Percentiles rank a stretch among this genome's conserved stretches.
phyloP scores from a whole-genome alignment of 2,329 filamentous ascomycete genomes.

The Endothia cerciana region DNA sequence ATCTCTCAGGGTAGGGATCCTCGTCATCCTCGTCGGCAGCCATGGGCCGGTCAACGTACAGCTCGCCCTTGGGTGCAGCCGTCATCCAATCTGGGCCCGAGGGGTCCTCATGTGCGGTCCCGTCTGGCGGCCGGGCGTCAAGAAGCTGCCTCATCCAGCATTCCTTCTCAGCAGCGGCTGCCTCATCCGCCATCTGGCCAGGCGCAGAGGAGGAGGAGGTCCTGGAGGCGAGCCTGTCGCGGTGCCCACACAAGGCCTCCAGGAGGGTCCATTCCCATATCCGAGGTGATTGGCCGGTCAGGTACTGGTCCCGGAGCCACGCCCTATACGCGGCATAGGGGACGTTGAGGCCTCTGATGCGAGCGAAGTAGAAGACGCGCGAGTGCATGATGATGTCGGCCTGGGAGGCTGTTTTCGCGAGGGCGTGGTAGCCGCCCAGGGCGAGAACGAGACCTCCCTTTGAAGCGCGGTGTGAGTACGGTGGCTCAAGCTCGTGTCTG shows the following conservation, averaged over 20 bases:
- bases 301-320: conserved; percentile 55
- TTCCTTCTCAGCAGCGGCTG: conserved; percentile 23
- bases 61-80: conserved; percentile 52
- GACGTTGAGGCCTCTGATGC: conserved; percentile 55
- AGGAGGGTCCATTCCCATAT: conserved; percentile 30
- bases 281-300: conserved; percentile 38
- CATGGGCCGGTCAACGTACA: conserved; percentile 48
- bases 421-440: conserved; percentile 26
- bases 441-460: conserved; percentile 29
- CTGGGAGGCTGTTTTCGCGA: conserved; percentile 27
- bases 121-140: neutral
- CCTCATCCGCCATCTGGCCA: neutral
- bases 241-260: conserved; percentile 27
- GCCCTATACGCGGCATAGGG: conserved; percentile 70
- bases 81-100: conserved; percentile 49
- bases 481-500: neutral
- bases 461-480: neutral
- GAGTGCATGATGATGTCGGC: conserved; percentile 30
- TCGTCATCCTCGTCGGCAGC: conserved; percentile 29
- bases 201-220: neutral
- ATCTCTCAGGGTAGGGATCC: conserved; percentile 72
- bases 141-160: conserved; percentile 23
- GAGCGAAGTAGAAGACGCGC: conserved; percentile 64
- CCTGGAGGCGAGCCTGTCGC: conserved; percentile 31
- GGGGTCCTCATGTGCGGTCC: conserved; percentile 10